Percentiles rank a stretch among this genome's conserved stretches.
Evolutionary conservation across 2,329 filamentous ascomycete genomes (phyloP).

Genomic region (Meredithiella fracta): DNA sequence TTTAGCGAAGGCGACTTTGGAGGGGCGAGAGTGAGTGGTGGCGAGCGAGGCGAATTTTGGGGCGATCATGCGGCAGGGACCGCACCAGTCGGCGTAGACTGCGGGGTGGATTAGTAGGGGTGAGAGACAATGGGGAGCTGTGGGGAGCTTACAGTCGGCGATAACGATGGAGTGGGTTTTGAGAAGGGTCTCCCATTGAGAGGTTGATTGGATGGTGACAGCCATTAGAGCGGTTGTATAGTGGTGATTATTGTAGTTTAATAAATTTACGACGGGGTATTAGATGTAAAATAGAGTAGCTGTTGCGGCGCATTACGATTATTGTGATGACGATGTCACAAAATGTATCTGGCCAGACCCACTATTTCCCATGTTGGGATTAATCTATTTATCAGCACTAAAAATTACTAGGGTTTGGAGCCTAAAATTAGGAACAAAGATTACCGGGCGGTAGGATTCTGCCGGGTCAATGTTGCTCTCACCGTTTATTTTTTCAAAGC

Average conservation of each 20-base stretch:
- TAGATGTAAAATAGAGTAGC: too few species aligned
- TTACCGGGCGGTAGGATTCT: conserved; percentile 19
- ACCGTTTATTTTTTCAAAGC: conserved; percentile 14
- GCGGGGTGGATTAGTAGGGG: background rate
- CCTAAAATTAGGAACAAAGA: background rate
- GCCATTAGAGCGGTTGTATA: conserved; percentile 23
- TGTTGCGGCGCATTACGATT: too few species aligned
- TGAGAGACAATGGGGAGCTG: background rate
- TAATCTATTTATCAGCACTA: background rate
- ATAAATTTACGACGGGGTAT: too few species aligned
- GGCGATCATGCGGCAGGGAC: conserved; percentile 81
- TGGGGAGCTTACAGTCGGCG: conserved; percentile 62
- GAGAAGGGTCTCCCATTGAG: conserved; percentile 58
- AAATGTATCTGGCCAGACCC: conserved; percentile 1
- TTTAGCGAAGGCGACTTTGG: conserved; percentile 77
- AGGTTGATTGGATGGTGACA: conserved; percentile 44
- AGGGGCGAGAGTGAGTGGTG: conserved; percentile 60
- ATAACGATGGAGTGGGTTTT: conserved; percentile 64
- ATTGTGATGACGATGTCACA: conserved; percentile 6
- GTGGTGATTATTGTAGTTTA: too few species aligned
- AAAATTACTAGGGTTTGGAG: background rate
- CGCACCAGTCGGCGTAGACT: conserved; percentile 91
- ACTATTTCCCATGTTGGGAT: conserved; percentile 4
- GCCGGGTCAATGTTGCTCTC: conserved; percentile 14
- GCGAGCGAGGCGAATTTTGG: conserved; percentile 78